Conservation (phyloP, 306 rosid species). For the Calophaca sinica region DNA sequence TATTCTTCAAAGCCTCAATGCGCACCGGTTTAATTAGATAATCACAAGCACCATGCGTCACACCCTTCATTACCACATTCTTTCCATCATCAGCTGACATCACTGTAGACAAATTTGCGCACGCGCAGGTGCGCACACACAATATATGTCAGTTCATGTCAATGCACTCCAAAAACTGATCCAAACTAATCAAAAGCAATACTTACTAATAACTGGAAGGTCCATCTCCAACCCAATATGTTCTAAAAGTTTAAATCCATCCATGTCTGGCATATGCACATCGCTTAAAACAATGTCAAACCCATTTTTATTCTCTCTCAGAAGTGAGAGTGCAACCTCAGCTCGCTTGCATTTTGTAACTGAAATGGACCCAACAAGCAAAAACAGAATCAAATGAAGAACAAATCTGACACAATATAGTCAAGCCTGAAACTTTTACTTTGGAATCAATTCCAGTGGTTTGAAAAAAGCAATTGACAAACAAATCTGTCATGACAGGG, state of each 20-base stretch:
- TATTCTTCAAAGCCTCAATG: slow-evolving; percentile 90
- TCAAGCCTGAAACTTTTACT: slow-evolving; percentile 33
- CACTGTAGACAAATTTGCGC: slow-evolving; percentile 70
- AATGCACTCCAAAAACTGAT: slow-evolving; percentile 19
- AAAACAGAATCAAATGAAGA: slow-evolving; percentile 38
- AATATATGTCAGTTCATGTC: slow-evolving; percentile 29
- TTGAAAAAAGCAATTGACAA: slow-evolving; percentile 23
- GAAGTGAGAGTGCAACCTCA: slow-evolving; percentile 75
- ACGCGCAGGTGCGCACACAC: too few species aligned
- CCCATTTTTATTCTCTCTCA: slow-evolving; percentile 82
- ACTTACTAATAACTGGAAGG: slow-evolving; percentile 96
- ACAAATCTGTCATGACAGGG: slow-evolving; percentile 42
- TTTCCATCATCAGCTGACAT: slow-evolving; percentile 97
- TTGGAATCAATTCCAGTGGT: not conserved
- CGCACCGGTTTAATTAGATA: slow-evolving; percentile 93
- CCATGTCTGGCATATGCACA: slow-evolving; percentile 99
- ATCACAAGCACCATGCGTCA: slow-evolving; percentile 98
- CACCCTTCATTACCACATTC: slow-evolving; percentile 94
- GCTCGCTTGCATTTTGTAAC: slow-evolving; percentile 91
- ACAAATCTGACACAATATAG: slow-evolving; percentile 36
- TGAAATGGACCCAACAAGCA: slow-evolving; percentile 49
- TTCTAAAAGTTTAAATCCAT: slow-evolving; percentile 93
- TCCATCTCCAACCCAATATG: slow-evolving; percentile 96
- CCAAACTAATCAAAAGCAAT: not conserved
- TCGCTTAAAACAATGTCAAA: slow-evolving; percentile 91